Evolutionary conservation across 2,329 filamentous ascomycete species (phyloP), one percentile per base, ranked within the genome.

Genomic region (Trematosphaeria pertusa): DNA sequence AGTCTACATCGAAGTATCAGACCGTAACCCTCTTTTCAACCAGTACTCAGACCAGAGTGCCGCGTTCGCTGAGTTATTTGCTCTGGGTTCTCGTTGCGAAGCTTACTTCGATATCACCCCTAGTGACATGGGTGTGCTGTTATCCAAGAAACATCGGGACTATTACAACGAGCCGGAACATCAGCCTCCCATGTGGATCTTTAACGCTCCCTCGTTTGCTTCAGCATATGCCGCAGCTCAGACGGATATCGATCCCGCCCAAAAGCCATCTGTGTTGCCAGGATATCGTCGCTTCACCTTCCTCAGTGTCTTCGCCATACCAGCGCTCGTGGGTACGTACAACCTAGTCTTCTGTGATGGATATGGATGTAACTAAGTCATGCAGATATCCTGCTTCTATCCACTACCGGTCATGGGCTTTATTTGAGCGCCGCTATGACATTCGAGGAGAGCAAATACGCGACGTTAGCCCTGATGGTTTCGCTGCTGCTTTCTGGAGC

Each of bases 11-110:
- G 83, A 86, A 62, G 81, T 84, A 1, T 83, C 81, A 0, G 83
- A 86, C 58, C 75, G 82, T 6, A 85, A 84, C 56, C 83, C 82
- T 0, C 70, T 85, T 8, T 84, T 84, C 64, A 81, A 84, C 43
- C 75, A 79, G 15, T 83, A 84, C 45, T 74, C 82, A 1, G 84
- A 86, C 46, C 84, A 87, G 62, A 83, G 83, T 11, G 83, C 82
- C 22, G 82, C 82, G 5, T 86, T 86, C 56, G 79, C 83, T 1
- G 84, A 86, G 60, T 78, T 84, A 0, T 86, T 84, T 66, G 83
- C 82, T 0, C 71, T 86, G 1, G 84, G 84, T 1, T 86, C 83
- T 3, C 80, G 83, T 43, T 87, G 84, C 58, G 82, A 85, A 49
- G 75, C 79, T 1, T 86, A 85, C 58, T 84, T 86, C 47, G 82